A percentile compares a stretch with the other conserved stretches of the same genome.
phyloP scores from a whole-genome alignment of 768 basidiomycete species.

The Pisolithus albus region DNA sequence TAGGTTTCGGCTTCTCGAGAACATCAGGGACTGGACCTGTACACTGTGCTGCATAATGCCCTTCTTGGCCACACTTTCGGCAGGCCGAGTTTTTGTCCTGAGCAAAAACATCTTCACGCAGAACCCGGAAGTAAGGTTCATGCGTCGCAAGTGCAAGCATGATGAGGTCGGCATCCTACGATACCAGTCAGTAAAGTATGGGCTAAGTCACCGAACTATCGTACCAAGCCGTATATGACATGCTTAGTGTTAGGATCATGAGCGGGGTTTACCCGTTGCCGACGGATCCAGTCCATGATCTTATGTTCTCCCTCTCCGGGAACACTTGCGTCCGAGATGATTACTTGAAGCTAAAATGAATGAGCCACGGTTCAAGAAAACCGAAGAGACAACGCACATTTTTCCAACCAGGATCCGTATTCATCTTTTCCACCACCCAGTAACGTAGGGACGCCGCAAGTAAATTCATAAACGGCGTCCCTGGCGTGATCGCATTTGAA shows the following conservation, averaged over 20 bases:
- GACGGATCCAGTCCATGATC: slow-evolving; percentile 97
- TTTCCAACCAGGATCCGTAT: slow-evolving; percentile 94
- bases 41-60: slow-evolving; percentile 94
- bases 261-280: slow-evolving; percentile 80
- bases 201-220: slow-evolving; percentile 16
- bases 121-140: slow-evolving; percentile 95
- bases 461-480: slow-evolving; percentile 96
- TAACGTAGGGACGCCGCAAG: slow-evolving; percentile 84
- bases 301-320: slow-evolving; percentile 99
- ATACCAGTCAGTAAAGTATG: slow-evolving; percentile 7
- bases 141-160: slow-evolving; percentile 98
- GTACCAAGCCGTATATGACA: slow-evolving; percentile 93
- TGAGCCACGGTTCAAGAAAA: background rate
- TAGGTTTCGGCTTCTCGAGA: slow-evolving; percentile 38
- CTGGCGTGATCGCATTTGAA: slow-evolving; percentile 97
- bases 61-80: slow-evolving; percentile 89
- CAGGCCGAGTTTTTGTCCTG: slow-evolving; percentile 77
- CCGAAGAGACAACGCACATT: slow-evolving; percentile 45
- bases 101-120: slow-evolving; percentile 96
- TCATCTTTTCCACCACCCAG: slow-evolving; percentile 95
- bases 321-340: slow-evolving; percentile 94
- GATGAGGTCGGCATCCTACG: slow-evolving; percentile 95
- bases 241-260: slow-evolving; percentile 94
- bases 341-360: slow-evolving; percentile 70
- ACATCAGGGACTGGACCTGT: slow-evolving; percentile 68